Evolutionary conservation across 2,329 filamentous ascomycete species (phyloP).

Genomic region (Exserohilum rostratum): DNA sequence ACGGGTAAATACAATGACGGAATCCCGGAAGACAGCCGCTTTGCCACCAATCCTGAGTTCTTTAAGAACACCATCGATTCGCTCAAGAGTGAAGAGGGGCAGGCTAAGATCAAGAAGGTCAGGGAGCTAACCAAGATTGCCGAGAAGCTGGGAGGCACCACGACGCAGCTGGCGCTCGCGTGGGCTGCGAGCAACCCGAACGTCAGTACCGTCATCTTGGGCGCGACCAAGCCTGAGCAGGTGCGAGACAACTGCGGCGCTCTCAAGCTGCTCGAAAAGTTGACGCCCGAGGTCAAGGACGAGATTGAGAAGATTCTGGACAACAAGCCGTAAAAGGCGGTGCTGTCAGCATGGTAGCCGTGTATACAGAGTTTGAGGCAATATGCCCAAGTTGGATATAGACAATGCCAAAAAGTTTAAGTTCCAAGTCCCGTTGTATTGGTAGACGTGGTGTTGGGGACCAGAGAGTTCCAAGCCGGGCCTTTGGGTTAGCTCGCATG

Average conservation of each 20-base stretch:
- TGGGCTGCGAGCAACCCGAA: conserved; percentile 66
- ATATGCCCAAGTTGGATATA: too few relatives aligned
- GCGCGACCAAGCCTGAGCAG: conserved; percentile 58
- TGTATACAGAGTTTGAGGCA: too few relatives aligned
- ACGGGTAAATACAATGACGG: conserved; percentile 70
- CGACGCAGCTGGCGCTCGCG: conserved; percentile 62
- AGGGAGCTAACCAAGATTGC: conserved; percentile 59
- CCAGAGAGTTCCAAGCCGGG: too few relatives aligned
- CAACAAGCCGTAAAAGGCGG: conserved; percentile 50
- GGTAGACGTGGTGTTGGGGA: too few relatives aligned
- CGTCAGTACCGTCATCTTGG: conserved; percentile 63
- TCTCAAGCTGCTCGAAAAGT: conserved; percentile 50
- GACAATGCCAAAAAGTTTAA: not conserved
- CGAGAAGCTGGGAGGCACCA: conserved; percentile 56
- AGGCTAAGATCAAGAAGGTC: conserved; percentile 64
- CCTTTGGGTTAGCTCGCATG: not conserved
- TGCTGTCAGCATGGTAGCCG: too few relatives aligned
- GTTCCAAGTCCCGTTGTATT: too few relatives aligned
- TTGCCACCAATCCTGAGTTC: conserved; percentile 63
- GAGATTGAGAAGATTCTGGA: conserved; percentile 49
- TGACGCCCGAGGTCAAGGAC: conserved; percentile 48
- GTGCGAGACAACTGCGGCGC: conserved; percentile 58
- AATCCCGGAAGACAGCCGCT: conserved; percentile 65
- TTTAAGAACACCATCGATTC: conserved; percentile 63
- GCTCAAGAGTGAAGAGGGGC: conserved; percentile 57